These are phyloP conservation scores for Backusella sp. DNA, from an alignment of 192 early-diverging fungal species.

Conservation along the genomic window DNA sequence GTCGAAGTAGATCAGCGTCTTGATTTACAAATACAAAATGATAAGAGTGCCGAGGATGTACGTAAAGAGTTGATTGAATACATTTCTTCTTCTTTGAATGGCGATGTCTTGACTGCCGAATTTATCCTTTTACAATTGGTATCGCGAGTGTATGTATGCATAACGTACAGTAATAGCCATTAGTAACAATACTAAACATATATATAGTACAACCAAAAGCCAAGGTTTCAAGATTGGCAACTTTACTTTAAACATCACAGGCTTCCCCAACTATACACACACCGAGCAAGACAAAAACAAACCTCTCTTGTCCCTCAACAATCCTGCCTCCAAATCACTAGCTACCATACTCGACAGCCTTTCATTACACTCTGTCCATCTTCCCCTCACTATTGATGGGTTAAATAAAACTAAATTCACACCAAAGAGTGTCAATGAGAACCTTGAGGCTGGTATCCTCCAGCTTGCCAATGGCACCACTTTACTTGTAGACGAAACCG, in stretches of 20 bases:
- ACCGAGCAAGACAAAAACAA: neutral
- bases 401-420: constrained; percentile 58
- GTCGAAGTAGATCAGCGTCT: constrained; percentile 19
- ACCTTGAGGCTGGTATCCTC: constrained; percentile 58
- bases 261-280: constrained; percentile 33
- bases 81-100: constrained; percentile 57
- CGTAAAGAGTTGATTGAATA: constrained; percentile 47
- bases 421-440: constrained; percentile 58
- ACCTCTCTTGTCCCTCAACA: constrained; percentile 1
- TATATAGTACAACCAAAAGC: constrained; percentile 40
- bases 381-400: constrained; percentile 60
- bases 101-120: constrained; percentile 66
- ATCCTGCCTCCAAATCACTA: constrained; percentile 37
- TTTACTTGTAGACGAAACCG: constrained; percentile 70
- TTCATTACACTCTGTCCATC: constrained; percentile 53
- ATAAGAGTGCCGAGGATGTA: constrained; percentile 22
- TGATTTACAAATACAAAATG: neutral
- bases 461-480: constrained; percentile 61
- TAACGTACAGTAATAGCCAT: neutral
- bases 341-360: constrained; percentile 44
- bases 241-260: constrained; percentile 65
- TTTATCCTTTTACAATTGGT: constrained; percentile 68
- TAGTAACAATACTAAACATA: neutral
- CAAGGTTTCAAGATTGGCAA: constrained; percentile 62
- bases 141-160: constrained; percentile 53